Evolutionary conservation across 805 yeast species (phyloP).

Genomic region (Zygosaccharomyces kombuchaensis): DNA sequence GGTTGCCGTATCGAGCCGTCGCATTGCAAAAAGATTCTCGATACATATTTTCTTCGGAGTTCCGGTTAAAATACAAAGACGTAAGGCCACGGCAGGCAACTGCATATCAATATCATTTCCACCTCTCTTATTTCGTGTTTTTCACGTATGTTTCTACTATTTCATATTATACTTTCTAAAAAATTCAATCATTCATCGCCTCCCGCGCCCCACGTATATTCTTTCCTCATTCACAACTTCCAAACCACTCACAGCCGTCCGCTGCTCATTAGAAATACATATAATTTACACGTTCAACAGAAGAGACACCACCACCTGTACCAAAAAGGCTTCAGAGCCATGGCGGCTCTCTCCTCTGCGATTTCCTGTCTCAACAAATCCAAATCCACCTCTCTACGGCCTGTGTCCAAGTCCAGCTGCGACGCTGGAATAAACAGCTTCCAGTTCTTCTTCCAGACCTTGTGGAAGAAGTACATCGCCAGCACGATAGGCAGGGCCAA

Average conservation of each 20-base stretch:
- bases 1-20: too few relatives aligned
- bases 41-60: too few relatives aligned
- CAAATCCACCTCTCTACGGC: slow-evolving; percentile 54
- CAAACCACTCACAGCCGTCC: neutral
- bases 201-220: too few relatives aligned
- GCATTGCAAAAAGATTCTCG: too few relatives aligned
- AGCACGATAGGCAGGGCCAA: slow-evolving; percentile 61
- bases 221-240: too few relatives aligned
- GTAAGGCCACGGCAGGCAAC: too few relatives aligned
- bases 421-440: slow-evolving; percentile 40
- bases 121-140: too few relatives aligned
- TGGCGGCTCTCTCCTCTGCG: slow-evolving; percentile 46
- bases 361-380: slow-evolving; percentile 50
- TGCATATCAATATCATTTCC: too few relatives aligned
- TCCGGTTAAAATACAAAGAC: too few relatives aligned
- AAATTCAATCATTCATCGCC: too few relatives aligned
- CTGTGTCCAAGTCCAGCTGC: slow-evolving; percentile 59
- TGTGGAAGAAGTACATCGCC: slow-evolving; percentile 53
- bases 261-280: slow-evolving; percentile 1
- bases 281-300: slow-evolving; percentile 38
- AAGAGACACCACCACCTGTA: slow-evolving; percentile 42
- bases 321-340: slow-evolving; percentile 44
- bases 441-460: slow-evolving; percentile 46
- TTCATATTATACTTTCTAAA: too few relatives aligned
- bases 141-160: too few relatives aligned